phyloP scores from a whole-genome alignment of 208 protist species.

The Porcisia hertigi region DNA sequence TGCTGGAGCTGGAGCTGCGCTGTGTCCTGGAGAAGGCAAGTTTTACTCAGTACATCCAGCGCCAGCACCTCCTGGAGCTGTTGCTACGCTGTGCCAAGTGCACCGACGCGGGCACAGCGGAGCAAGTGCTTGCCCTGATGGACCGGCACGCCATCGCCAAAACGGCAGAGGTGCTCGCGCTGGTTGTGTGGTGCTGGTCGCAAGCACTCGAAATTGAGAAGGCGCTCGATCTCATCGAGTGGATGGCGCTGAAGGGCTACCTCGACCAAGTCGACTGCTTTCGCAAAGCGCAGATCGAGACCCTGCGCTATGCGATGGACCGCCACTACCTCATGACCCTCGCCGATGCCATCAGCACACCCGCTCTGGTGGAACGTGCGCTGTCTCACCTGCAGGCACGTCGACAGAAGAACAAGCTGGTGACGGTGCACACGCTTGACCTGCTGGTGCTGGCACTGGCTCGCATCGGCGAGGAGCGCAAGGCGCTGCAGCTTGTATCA shows the following conservation, averaged over 20 bases:
- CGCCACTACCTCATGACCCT: constrained; percentile 75
- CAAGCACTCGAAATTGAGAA: constrained; percentile 67
- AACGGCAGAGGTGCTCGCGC: constrained; percentile 72
- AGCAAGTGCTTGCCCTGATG: constrained; percentile 79
- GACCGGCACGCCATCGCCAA: constrained; percentile 79
- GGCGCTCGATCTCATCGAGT: constrained; percentile 76
- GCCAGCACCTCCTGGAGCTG: constrained; percentile 71
- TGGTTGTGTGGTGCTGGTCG: constrained; percentile 79
- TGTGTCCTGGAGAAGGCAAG: constrained; percentile 77
- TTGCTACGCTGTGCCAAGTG: constrained; percentile 78
- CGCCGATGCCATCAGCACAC: constrained; percentile 48
- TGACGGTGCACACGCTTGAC: constrained; percentile 80
- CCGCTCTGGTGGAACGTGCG: constrained; percentile 47
- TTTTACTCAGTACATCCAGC: constrained; percentile 78
- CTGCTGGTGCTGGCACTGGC: constrained; percentile 66
- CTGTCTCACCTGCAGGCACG: constrained; percentile 51
- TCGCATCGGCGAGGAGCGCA: constrained; percentile 67
- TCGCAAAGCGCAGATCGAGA: constrained; percentile 66
- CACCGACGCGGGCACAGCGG: constrained; percentile 66
- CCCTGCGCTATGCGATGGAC: constrained; percentile 77
- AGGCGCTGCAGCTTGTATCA: constrained; percentile 61
- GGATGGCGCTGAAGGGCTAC: constrained; percentile 80
- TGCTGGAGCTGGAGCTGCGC: constrained; percentile 83
- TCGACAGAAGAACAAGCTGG: constrained; percentile 35
- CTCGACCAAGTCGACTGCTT: constrained; percentile 75